A percentile compares a stretch with the other conserved stretches of the same genome.
Evolutionary conservation across 169 alveolate genomes (phyloP).

Genomic region (Plasmodium yoelii): DNA sequence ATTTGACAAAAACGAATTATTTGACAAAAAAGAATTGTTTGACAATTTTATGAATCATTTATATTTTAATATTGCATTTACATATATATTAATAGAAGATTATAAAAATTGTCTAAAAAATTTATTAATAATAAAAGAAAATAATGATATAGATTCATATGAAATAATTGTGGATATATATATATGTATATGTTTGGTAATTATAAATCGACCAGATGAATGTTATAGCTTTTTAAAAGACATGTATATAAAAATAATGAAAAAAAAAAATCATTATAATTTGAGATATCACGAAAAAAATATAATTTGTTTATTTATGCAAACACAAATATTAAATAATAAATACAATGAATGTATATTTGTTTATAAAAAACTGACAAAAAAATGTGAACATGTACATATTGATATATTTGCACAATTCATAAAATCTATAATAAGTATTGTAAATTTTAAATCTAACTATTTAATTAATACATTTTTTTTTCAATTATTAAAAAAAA

Average conservation of each 20-base stretch:
- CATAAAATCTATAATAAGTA: conserved; percentile 29
- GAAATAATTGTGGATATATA: conserved; percentile 42
- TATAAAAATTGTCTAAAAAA: conserved; percentile 55
- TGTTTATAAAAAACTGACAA: conserved; percentile 14
- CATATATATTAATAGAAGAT: conserved; percentile 62
- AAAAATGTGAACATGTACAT: conserved; percentile 8
- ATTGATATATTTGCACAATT: conserved; percentile 51
- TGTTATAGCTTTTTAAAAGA: conserved; percentile 55
- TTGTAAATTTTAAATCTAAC: background rate
- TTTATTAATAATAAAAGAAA: conserved; percentile 16
- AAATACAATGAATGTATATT: conserved; percentile 72
- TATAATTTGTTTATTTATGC: conserved; percentile 59
- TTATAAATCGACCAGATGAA: conserved; percentile 22
- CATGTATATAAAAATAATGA: conserved; percentile 10
- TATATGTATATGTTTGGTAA: conserved; percentile 15
- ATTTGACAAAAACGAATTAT: too few species aligned
- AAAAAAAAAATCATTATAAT: background rate
- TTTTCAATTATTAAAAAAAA: background rate
- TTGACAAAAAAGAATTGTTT: background rate
- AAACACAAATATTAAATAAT: conserved; percentile 51
- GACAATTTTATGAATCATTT: conserved; percentile 58
- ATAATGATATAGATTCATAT: background rate
- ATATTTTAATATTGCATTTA: conserved; percentile 68
- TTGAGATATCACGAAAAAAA: conserved; percentile 20
- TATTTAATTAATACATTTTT: conserved; percentile 19